Evolutionary conservation across 345 rosid species (phyloP).

Genomic region (Dovyalis caffra): DNA sequence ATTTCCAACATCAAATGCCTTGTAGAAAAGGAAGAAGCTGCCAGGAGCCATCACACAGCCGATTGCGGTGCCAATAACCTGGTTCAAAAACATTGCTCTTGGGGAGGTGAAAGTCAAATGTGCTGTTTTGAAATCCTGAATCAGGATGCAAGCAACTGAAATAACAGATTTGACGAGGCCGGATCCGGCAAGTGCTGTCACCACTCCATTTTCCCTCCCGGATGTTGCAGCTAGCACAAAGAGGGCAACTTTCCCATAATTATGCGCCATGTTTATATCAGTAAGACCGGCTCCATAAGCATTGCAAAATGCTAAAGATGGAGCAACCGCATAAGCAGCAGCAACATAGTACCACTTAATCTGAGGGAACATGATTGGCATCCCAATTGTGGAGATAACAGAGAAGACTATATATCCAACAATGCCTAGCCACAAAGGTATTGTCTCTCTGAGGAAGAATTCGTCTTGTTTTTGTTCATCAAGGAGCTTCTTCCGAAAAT

Average conservation of each 20-base stretch:
- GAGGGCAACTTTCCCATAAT: constrained; percentile 87
- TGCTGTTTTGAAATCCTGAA: constrained; percentile 96
- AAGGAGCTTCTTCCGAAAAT: constrained; percentile 22
- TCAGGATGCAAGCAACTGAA: constrained; percentile 76
- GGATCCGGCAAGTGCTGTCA: constrained; percentile 82
- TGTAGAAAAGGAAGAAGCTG: constrained; percentile 86
- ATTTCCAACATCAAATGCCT: constrained; percentile 85
- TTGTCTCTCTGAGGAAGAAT: constrained; percentile 60
- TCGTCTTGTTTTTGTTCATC: constrained; percentile 55
- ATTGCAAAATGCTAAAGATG: constrained; percentile 90
- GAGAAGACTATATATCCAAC: constrained; percentile 59
- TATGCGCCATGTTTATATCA: constrained; percentile 94
- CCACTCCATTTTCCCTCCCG: constrained; percentile 70
- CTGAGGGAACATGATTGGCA: constrained; percentile 86
- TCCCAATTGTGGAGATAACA: constrained; percentile 48
- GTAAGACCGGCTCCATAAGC: constrained; percentile 97
- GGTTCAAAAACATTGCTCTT: constrained; percentile 81
- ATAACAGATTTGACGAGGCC: constrained; percentile 86
- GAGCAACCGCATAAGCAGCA: constrained; percentile 74
- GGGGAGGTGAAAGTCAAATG: constrained; percentile 86
- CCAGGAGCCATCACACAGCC: constrained; percentile 80
- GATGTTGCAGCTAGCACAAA: constrained; percentile 74
- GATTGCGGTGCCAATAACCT: constrained; percentile 66
- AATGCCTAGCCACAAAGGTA: constrained; percentile 74
- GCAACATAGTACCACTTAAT: constrained; percentile 86